These are phyloP conservation scores for Lecanicillium sp. DNA, from an alignment of 2,329 filamentous ascomycete species.

Conservation along the genomic window DNA sequence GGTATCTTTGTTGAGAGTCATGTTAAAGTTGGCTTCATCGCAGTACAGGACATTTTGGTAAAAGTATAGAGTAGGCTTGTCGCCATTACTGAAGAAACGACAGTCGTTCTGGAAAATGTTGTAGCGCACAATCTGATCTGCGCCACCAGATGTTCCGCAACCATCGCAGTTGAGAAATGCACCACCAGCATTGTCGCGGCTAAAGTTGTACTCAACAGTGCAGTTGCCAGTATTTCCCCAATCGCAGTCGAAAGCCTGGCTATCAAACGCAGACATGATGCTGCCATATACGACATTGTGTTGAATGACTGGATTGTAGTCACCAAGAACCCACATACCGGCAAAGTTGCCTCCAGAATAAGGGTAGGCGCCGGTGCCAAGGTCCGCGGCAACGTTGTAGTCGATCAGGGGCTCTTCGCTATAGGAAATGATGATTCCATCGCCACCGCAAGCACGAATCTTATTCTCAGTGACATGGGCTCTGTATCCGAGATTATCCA, in stretches of 20 bases:
- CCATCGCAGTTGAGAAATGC: constrained; percentile 18
- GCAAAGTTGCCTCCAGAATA: constrained; percentile 18
- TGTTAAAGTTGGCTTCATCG: constrained; percentile 12
- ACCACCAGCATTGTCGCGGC: constrained; percentile 18
- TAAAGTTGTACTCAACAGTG: constrained; percentile 18
- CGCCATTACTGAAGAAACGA: constrained; percentile 15
- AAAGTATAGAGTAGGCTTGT: constrained; percentile 14
- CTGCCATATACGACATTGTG: constrained; percentile 17
- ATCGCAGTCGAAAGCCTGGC: constrained; percentile 18
- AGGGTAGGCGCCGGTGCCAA: constrained; percentile 16
- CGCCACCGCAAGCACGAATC: constrained; percentile 15
- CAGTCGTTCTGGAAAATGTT: constrained; percentile 19
- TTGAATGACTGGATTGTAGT: constrained; percentile 12
- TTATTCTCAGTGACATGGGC: constrained; percentile 13
- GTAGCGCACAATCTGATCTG: constrained; percentile 17
- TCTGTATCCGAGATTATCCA: constrained; percentile 11
- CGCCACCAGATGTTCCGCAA: constrained; percentile 15
- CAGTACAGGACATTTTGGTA: constrained; percentile 19
- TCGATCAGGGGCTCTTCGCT: constrained; percentile 14
- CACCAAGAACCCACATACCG: constrained; percentile 18
- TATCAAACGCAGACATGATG: constrained; percentile 15
- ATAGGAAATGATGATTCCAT: constrained; percentile 16
- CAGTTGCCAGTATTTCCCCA: constrained; percentile 18
- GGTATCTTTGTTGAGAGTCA: constrained; percentile 12
- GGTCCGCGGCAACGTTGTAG: constrained; percentile 14